These are phyloP conservation scores for Tolypocladium cylindrosporum DNA, from an alignment of 2,329 filamentous ascomycete genomes.

Conservation along the genomic window DNA sequence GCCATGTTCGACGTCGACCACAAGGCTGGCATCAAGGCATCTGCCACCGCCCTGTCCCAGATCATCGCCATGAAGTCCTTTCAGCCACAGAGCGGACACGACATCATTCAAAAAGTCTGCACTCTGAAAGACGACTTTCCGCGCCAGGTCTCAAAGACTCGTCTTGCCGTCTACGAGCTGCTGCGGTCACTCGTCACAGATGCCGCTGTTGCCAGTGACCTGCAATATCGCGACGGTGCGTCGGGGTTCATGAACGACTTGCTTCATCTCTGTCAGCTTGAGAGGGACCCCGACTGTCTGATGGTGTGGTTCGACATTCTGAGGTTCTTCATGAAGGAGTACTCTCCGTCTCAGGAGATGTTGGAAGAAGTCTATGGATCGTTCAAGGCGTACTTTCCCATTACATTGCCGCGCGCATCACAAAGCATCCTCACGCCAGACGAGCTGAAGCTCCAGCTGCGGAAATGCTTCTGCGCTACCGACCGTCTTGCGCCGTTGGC, in stretches of 20 bases:
- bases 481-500: conserved; percentile 32
- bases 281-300: conserved; percentile 47
- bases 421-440: conserved; percentile 45
- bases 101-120: conserved; percentile 39
- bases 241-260: conserved; percentile 38
- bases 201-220: conserved; percentile 29
- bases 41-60: conserved; percentile 39
- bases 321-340: conserved; percentile 32
- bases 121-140: conserved; percentile 47
- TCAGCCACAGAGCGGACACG: conserved; percentile 33
- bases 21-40: conserved; percentile 46
- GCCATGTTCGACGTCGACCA: conserved; percentile 50
- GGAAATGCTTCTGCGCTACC: conserved; percentile 43
- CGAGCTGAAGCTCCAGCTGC: conserved; percentile 42
- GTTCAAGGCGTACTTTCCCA: conserved; percentile 52
- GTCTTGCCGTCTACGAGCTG: conserved; percentile 41
- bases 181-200: conserved; percentile 33
- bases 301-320: conserved; percentile 47
- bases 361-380: conserved; percentile 40
- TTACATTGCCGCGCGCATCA: conserved; percentile 41
- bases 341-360: conserved; percentile 33
- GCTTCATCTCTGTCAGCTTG: conserved; percentile 39
- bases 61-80: conserved; percentile 42
- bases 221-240: conserved; percentile 33
- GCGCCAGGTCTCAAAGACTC: conserved; percentile 39